phyloP scores from a whole-genome alignment of 2,329 filamentous ascomycete species.

The Dothideomycetes sp. region DNA sequence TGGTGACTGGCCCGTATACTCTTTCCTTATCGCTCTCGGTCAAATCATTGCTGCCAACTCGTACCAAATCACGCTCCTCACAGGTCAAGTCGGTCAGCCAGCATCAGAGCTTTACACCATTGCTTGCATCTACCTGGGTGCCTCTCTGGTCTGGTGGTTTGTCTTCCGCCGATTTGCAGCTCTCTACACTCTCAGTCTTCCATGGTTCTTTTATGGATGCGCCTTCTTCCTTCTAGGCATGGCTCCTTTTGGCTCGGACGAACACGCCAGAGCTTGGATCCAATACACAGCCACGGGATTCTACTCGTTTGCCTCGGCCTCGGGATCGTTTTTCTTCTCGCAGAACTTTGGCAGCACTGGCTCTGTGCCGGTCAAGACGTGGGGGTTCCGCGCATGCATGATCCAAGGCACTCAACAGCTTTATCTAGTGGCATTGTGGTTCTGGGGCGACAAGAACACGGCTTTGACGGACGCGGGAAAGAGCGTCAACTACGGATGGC shows the following conservation, averaged over 20 bases:
- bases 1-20: constrained; percentile 55
- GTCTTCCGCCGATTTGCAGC: constrained; percentile 48
- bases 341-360: constrained; percentile 48
- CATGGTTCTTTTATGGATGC: constrained; percentile 52
- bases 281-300: constrained; percentile 51
- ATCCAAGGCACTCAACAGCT: constrained; percentile 58
- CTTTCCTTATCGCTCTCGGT: constrained; percentile 48
- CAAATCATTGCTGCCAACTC: constrained; percentile 57
- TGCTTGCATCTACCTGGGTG: constrained; percentile 46
- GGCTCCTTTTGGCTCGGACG: constrained; percentile 41
- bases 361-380: constrained; percentile 50
- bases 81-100: constrained; percentile 49
- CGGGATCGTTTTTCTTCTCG: constrained; percentile 54
- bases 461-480: constrained; percentile 31
- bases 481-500: constrained; percentile 15
- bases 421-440: constrained; percentile 55
- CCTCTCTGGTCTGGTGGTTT: constrained; percentile 52
- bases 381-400: constrained; percentile 56
- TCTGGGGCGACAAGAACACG: constrained; percentile 50
- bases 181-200: constrained; percentile 46
- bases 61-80: constrained; percentile 58
- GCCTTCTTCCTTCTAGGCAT: constrained; percentile 54
- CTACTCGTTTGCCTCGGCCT: constrained; percentile 52
- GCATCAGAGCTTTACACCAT: constrained; percentile 50
- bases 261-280: constrained; percentile 37